Evolutionary conservation across 805 yeast genomes (phyloP).

Genomic region (Sporopachydermia quercuum): DNA sequence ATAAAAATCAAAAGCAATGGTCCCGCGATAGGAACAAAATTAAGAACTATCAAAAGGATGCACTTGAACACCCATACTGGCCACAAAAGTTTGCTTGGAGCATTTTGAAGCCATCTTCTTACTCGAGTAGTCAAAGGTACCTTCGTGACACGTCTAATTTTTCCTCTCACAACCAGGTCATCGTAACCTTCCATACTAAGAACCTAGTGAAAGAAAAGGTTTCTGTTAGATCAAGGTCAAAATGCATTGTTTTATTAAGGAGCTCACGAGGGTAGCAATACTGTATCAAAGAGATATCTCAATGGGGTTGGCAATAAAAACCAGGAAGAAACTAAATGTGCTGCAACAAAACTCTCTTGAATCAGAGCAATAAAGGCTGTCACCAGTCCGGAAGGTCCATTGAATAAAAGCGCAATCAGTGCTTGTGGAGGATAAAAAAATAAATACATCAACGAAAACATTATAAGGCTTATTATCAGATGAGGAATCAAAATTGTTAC

Average conservation of each 20-base stretch:
- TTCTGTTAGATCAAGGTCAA: background rate
- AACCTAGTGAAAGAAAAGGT: constrained; percentile 10
- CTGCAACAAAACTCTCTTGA: constrained; percentile 27
- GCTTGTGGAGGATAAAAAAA: constrained; percentile 32
- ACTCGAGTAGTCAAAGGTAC: constrained; percentile 20
- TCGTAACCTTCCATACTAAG: constrained; percentile 30
- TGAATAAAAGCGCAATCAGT: constrained; percentile 23
- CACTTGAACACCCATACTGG: constrained; percentile 27
- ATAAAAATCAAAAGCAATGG: constrained; percentile 35
- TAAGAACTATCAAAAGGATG: constrained; percentile 22
- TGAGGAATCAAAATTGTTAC: constrained; percentile 32
- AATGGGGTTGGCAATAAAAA: constrained; percentile 34
- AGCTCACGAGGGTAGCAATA: constrained; percentile 8
- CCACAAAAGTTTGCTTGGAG: constrained; percentile 25
- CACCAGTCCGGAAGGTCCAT: constrained; percentile 37
- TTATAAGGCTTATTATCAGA: constrained; percentile 21
- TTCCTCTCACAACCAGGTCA: constrained; percentile 27
- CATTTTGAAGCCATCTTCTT: constrained; percentile 16
- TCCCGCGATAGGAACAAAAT: constrained; percentile 43
- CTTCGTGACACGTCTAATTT: constrained; percentile 18
- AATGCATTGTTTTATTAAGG: no score
- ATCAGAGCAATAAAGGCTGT: constrained; percentile 30
- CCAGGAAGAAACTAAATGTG: constrained; percentile 26
- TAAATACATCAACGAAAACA: constrained; percentile 22
- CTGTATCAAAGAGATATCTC: constrained; percentile 31